phyloP scores from a whole-genome alignment of 2,329 filamentous ascomycete genomes.

The Fusarium phyllophilum region DNA sequence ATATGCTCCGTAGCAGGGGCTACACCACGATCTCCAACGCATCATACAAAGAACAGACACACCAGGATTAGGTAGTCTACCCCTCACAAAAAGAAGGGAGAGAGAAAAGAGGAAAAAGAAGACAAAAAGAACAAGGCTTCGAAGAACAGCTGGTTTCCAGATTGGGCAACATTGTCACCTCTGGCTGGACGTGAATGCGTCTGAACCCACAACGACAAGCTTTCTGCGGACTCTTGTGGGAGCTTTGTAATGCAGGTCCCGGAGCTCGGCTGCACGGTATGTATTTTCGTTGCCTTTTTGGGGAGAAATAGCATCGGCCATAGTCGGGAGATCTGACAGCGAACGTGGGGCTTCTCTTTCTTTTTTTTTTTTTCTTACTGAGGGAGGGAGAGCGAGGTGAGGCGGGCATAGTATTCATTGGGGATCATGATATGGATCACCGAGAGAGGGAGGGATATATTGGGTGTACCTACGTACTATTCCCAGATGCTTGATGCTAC shows the following conservation, averaged over 20 bases:
- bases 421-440: constrained; percentile 9
- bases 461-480: constrained; percentile 22
- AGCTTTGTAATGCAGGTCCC: constrained; percentile 42
- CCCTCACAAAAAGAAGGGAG: constrained; percentile 14
- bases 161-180: constrained; percentile 41
- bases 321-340: constrained; percentile 32
- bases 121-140: constrained; percentile 18
- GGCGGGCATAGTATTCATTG: constrained; percentile 11
- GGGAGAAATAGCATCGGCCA: constrained; percentile 36
- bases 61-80: constrained; percentile 1
- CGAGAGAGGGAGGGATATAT: constrained; percentile 1
- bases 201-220: constrained; percentile 35
- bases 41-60: background rate
- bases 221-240: constrained; percentile 36
- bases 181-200: constrained; percentile 33
- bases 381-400: constrained; percentile 2
- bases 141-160: constrained; percentile 42
- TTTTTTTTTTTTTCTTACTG: background rate
- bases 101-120: constrained; percentile 6
- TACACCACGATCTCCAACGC: constrained; percentile 23
- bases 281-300: constrained; percentile 48
- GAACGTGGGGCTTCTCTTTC: constrained; percentile 18
- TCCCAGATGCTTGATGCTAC: constrained; percentile 25
- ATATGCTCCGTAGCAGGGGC: constrained; percentile 14
- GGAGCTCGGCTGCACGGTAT: constrained; percentile 46